phyloP scores from a whole-genome alignment of 2,329 filamentous ascomycete species.

The Chalaropsis thielavioides region DNA sequence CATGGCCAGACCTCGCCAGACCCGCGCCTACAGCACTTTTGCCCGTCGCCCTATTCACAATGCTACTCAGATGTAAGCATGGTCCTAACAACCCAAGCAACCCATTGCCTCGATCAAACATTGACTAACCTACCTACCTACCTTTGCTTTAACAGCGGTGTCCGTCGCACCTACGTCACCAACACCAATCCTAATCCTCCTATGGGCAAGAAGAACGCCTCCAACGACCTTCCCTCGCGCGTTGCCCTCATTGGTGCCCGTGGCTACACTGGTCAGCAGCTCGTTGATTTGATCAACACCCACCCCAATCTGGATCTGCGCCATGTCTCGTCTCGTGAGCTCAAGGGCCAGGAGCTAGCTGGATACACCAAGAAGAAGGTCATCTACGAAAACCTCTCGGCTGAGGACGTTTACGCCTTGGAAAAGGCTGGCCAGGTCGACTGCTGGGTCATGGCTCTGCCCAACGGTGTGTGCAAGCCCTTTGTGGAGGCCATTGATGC shows the following conservation, averaged over 20 bases:
- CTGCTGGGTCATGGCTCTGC: constrained; percentile 95
- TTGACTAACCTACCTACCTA: neutral
- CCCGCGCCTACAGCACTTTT: constrained; percentile 51
- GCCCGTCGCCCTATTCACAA: constrained; percentile 24
- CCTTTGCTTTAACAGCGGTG: constrained; percentile 6
- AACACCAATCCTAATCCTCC: constrained; percentile 81
- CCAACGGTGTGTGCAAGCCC: constrained; percentile 87
- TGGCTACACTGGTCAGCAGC: constrained; percentile 84
- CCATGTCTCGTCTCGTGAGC: constrained; percentile 85
- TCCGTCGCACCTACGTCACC: constrained; percentile 28
- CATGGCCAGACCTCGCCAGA: constrained; percentile 8
- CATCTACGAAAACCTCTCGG: constrained; percentile 76
- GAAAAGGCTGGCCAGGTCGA: constrained; percentile 74
- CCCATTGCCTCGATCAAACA: neutral
- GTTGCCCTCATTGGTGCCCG: constrained; percentile 82
- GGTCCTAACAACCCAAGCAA: neutral
- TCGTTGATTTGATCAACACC: constrained; percentile 72
- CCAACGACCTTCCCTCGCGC: constrained; percentile 62
- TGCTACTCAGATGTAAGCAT: constrained; percentile 15
- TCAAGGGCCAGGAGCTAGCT: constrained; percentile 71
- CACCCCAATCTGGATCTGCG: constrained; percentile 83
- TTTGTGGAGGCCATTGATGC: constrained; percentile 66
- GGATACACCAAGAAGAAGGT: constrained; percentile 87
- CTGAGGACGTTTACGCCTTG: constrained; percentile 76
- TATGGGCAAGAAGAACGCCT: constrained; percentile 73